Evolutionary conservation across 2,329 filamentous ascomycete species (phyloP).

Genomic region (Fusarium torreyae): DNA sequence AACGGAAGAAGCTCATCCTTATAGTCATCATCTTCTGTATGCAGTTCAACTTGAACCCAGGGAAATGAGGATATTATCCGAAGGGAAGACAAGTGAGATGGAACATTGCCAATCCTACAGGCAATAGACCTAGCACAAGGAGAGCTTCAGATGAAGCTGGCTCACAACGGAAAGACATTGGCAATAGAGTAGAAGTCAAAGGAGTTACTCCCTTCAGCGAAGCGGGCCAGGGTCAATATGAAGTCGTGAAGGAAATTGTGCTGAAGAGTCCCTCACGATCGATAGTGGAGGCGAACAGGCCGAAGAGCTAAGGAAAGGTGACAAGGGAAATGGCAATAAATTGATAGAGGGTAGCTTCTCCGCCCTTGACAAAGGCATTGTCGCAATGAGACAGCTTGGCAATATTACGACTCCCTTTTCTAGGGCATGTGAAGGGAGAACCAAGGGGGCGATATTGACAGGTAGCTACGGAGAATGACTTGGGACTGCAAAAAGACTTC

Average conservation of each 20-base stretch:
- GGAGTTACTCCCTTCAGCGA: constrained; percentile 16
- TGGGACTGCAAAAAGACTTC: background rate
- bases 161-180: constrained; percentile 21
- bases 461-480: background rate
- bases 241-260: background rate
- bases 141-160: background rate
- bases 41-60: background rate
- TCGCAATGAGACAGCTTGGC: background rate
- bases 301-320: background rate
- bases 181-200: constrained; percentile 8
- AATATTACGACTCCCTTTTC: constrained; percentile 30
- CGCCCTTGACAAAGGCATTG: constrained; percentile 8
- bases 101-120: constrained; percentile 20
- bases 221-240: constrained; percentile 12
- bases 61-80: constrained; percentile 4
- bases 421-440: constrained; percentile 30
- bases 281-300: background rate
- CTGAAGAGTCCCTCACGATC: background rate
- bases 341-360: constrained; percentile 11
- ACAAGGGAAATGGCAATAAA: background rate
- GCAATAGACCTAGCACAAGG: constrained; percentile 6
- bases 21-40: constrained; percentile 22
- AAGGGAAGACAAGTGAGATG: constrained; percentile 16
- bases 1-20: constrained; percentile 25
- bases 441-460: background rate